Evolutionary conservation across 2,329 filamentous ascomycete species (phyloP).

Genomic region (Dactylonectria estremocensis): DNA sequence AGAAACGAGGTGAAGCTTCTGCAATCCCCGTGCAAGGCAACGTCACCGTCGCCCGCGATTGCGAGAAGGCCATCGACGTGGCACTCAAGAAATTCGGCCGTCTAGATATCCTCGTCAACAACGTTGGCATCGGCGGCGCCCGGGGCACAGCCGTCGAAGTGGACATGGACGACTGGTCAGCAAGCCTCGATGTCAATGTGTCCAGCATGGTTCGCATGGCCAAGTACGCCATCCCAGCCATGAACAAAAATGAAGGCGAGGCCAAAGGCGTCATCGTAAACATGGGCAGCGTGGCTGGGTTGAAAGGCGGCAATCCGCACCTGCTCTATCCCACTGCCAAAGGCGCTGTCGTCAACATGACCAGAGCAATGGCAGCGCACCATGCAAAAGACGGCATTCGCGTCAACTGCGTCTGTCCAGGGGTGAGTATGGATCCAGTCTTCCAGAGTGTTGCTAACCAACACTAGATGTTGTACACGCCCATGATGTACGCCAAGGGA

Average conservation of each 20-base stretch:
- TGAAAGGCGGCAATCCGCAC: constrained; percentile 62
- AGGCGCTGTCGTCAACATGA: constrained; percentile 66
- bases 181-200: constrained; percentile 73
- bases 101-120: constrained; percentile 76
- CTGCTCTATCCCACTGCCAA: constrained; percentile 64
- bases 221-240: constrained; percentile 74
- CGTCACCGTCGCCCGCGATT: constrained; percentile 68
- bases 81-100: constrained; percentile 67
- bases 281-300: constrained; percentile 73
- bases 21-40: constrained; percentile 65
- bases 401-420: constrained; percentile 66
- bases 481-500: constrained; percentile 60
- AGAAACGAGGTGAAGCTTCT: constrained; percentile 54
- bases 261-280: constrained; percentile 71
- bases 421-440: constrained; percentile 24
- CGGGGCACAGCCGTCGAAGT: constrained; percentile 73
- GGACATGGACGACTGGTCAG: constrained; percentile 71
- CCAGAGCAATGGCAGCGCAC: constrained; percentile 66
- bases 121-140: constrained; percentile 74
- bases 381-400: constrained; percentile 63
- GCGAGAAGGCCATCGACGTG: constrained; percentile 57
- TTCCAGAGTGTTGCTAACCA: not conserved
- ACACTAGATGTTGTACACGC: constrained; percentile 61
- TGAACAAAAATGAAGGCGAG: constrained; percentile 67
- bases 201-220: constrained; percentile 76